Conservation (phyloP, 306 rosid genomes). For the Quercus glauca region DNA sequence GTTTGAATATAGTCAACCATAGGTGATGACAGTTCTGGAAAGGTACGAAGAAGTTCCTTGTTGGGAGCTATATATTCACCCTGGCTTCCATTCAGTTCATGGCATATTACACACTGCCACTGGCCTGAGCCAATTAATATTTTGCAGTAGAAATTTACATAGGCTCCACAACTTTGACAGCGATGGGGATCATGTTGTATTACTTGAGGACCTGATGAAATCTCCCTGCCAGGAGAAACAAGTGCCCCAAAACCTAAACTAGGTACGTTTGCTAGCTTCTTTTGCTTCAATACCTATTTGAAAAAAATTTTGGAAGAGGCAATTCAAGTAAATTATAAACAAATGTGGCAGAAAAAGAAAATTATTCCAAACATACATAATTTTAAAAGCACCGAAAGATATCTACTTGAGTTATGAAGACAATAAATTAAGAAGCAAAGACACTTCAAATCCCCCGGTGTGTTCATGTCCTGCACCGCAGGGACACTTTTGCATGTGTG, state of each 20-base stretch:
- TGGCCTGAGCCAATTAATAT: conserved; percentile 93
- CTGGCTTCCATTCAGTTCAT: conserved; percentile 78
- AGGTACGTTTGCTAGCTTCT: conserved; percentile 87
- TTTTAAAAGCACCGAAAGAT: background rate
- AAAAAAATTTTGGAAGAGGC: conserved; percentile 22
- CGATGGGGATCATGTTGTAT: conserved; percentile 94
- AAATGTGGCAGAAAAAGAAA: background rate
- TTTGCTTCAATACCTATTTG: conserved; percentile 72
- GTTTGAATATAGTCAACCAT: conserved; percentile 86
- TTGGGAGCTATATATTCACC: conserved; percentile 77
- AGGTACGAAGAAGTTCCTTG: conserved; percentile 72
- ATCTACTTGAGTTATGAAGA: background rate
- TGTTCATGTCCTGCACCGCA: too few relatives aligned
- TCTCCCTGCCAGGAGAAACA: conserved; percentile 87
- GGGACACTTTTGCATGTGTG: too few relatives aligned
- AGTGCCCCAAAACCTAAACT: conserved; percentile 99
- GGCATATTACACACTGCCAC: conserved; percentile 97
- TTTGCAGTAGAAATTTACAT: conserved; percentile 79
- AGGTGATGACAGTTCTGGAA: conserved; percentile 85
- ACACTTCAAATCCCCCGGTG: too few relatives aligned
- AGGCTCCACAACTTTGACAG: conserved; percentile 93
- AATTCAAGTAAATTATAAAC: background rate
- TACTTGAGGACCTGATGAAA: conserved; percentile 74
- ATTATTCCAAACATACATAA: conserved; percentile 7
- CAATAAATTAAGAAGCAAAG: too few relatives aligned